These are phyloP conservation scores for Escallonia rubra DNA, from an alignment of 129 eudicot species.

Conservation along the genomic window DNA sequence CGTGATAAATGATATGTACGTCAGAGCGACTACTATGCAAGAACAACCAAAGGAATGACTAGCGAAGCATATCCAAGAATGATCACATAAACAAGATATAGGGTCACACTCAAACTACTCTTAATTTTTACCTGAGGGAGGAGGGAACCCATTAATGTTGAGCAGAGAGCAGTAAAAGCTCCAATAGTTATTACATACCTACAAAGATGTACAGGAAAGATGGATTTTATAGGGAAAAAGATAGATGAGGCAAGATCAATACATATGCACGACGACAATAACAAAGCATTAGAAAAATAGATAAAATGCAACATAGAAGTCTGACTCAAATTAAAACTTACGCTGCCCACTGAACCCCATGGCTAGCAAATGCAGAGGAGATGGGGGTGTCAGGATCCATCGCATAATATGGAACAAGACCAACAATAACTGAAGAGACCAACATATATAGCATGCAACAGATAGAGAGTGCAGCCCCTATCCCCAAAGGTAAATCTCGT, in stretches of 20 bases:
- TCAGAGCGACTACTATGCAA: too few species aligned
- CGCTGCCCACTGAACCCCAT: slow-evolving; percentile 96
- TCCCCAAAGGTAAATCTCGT: slow-evolving; percentile 87
- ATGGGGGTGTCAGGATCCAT: slow-evolving; percentile 98
- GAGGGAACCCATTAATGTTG: slow-evolving; percentile 90
- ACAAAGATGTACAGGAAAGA: slow-evolving; percentile 15
- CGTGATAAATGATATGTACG: too few species aligned
- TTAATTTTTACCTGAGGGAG: slow-evolving; percentile 71
- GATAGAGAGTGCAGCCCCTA: slow-evolving; percentile 80
- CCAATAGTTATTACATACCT: slow-evolving; percentile 80
- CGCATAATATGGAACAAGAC: slow-evolving; percentile 84
- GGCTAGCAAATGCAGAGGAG: slow-evolving; percentile 86
- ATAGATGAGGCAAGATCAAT: background rate
- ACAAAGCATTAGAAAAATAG: background rate
- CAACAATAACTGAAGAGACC: slow-evolving; percentile 93
- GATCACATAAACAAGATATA: too few species aligned
- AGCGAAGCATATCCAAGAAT: too few species aligned
- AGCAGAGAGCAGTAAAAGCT: slow-evolving; percentile 87
- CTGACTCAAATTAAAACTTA: slow-evolving; percentile 31
- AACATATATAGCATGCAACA: slow-evolving; percentile 88
- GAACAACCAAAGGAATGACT: too few species aligned
- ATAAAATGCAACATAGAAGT: background rate
- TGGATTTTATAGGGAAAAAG: background rate
- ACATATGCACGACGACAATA: background rate
- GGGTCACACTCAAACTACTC: background rate